These are phyloP conservation scores for Tylopilus sp. DNA, from an alignment of 768 basidiomycete genomes.

Conservation along the genomic window DNA sequence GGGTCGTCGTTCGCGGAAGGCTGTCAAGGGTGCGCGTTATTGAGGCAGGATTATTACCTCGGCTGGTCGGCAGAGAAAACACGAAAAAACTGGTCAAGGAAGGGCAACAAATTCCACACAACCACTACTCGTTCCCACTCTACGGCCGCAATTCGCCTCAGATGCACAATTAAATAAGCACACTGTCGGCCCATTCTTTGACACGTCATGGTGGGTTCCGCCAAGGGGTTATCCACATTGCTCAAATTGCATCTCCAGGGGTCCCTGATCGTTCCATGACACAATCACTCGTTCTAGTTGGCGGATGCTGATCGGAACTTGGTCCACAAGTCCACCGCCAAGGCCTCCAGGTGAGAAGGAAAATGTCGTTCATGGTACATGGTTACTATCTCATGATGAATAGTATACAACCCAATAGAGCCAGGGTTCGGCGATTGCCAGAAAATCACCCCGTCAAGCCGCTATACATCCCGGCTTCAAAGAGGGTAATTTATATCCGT, in stretches of 20 bases:
- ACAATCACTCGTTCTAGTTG: slow-evolving; percentile 1
- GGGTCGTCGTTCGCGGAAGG: slow-evolving; percentile 8
- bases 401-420: slow-evolving; percentile 4
- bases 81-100: slow-evolving; percentile 1
- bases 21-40: slow-evolving; percentile 4
- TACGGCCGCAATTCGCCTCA: slow-evolving; percentile 15
- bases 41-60: slow-evolving; percentile 13
- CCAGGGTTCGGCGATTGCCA: slow-evolving; percentile 10
- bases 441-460: slow-evolving; percentile 3
- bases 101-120: slow-evolving; percentile 4
- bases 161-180: slow-evolving; percentile 10
- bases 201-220: slow-evolving; percentile 2
- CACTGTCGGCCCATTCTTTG: neutral
- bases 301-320: slow-evolving; percentile 28
- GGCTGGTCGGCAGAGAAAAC: slow-evolving; percentile 1
- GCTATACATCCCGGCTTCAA: slow-evolving; percentile 5
- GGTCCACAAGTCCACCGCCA: slow-evolving; percentile 1
- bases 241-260: slow-evolving; percentile 5
- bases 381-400: slow-evolving; percentile 12
- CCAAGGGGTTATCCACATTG: slow-evolving; percentile 10
- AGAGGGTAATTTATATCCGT: slow-evolving; percentile 23
- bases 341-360: slow-evolving; percentile 8
- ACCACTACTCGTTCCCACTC: slow-evolving; percentile 8
- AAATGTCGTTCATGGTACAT: slow-evolving; percentile 8
- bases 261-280: slow-evolving; percentile 1